A percentile compares a stretch with the other conserved stretches of the same genome.
Evolutionary conservation across 2,329 filamentous ascomycete species (phyloP).

Genomic region (Ophiostoma pallidulum): DNA sequence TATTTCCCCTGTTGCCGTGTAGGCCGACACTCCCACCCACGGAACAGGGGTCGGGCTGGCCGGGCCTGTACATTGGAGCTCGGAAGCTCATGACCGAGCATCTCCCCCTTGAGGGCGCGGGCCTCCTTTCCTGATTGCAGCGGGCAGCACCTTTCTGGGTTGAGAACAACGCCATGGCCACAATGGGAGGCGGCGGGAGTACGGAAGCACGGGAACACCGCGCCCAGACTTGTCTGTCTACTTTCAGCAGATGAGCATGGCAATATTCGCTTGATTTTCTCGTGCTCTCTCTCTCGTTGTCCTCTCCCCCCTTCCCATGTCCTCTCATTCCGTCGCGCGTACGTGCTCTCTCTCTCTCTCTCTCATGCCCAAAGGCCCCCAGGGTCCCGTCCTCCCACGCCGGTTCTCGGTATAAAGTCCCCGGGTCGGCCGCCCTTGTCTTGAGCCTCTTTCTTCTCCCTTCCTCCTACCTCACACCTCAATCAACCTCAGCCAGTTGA

Average conservation of each 20-base stretch:
- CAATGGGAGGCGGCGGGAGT: background rate
- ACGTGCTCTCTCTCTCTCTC: background rate
- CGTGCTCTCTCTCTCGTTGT: background rate
- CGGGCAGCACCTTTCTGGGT: slow-evolving; percentile 4
- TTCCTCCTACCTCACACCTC: slow-evolving; percentile 2
- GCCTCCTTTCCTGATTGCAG: slow-evolving; percentile 28
- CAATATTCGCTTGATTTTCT: background rate
- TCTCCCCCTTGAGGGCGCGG: slow-evolving; percentile 19
- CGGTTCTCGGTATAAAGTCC: background rate
- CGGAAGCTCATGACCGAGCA: slow-evolving; percentile 24
- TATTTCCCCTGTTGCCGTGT: background rate
- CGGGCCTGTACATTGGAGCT: slow-evolving; percentile 14
- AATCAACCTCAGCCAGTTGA: slow-evolving; percentile 3
- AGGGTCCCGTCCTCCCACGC: background rate
- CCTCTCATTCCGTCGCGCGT: background rate
- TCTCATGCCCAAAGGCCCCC: too few species aligned
- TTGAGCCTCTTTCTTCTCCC: background rate
- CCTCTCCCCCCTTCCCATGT: background rate
- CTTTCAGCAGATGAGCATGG: background rate
- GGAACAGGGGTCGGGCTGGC: too few species aligned
- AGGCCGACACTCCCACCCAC: background rate
- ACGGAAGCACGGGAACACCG: slow-evolving; percentile 2
- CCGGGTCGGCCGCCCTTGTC: background rate
- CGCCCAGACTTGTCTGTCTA: slow-evolving; percentile 3
- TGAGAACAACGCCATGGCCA: too few species aligned